phyloP scores from a whole-genome alignment of 192 early-diverging fungal species.

The Coemansia asiatica region DNA sequence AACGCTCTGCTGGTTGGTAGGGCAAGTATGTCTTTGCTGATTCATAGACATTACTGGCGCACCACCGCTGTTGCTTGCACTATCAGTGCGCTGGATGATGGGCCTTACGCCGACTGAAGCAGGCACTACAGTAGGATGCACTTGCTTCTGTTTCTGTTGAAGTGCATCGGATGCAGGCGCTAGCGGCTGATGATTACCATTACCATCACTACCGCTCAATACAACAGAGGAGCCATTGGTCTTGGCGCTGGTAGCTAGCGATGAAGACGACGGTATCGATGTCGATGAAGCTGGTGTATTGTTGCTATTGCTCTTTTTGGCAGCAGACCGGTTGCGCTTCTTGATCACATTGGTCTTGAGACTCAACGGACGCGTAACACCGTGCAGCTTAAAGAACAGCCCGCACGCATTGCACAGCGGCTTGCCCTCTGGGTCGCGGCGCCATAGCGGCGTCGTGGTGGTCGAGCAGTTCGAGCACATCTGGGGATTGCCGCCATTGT shows the following conservation, averaged over 20 bases:
- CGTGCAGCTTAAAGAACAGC: conserved; percentile 93
- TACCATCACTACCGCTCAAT: not conserved
- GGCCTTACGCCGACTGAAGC: not conserved
- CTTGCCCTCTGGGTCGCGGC: conserved; percentile 83
- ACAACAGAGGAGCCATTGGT: not conserved
- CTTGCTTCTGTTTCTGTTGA: too few relatives aligned
- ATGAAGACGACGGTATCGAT: not conserved
- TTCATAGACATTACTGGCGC: not conserved
- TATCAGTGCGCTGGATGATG: not conserved
- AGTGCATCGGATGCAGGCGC: not conserved
- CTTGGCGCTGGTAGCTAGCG: not conserved
- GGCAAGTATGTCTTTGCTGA: not conserved
- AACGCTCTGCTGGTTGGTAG: not conserved
- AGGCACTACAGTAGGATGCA: not conserved
- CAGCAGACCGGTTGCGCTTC: conserved; percentile 79
- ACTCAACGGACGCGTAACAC: conserved; percentile 85
- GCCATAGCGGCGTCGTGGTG: conserved; percentile 93
- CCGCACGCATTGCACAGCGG: conserved; percentile 98
- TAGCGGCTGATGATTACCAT: not conserved
- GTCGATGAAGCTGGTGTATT: not conserved
- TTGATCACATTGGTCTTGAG: conserved; percentile 94
- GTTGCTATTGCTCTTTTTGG: conserved; percentile 30
- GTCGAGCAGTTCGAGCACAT: conserved; percentile 82
- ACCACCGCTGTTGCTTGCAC: not conserved
- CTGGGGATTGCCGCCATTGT: conserved; percentile 18